Percentiles rank a stretch among this genome's conserved stretches.
Conservation (phyloP, 2,329 filamentous ascomycete genomes). For the Monascus ruber region DNA sequence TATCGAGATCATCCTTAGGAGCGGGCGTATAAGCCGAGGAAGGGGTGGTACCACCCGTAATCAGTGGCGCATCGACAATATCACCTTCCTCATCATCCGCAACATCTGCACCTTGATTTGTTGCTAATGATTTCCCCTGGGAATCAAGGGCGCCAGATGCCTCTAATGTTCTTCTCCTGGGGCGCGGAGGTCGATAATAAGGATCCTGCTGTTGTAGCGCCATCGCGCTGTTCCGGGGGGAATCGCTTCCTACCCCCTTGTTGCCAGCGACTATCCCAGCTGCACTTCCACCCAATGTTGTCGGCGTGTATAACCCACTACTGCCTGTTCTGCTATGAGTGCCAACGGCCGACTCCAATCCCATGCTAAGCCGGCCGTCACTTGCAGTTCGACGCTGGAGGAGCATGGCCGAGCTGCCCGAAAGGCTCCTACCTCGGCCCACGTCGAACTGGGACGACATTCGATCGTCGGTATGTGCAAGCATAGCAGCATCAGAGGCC, state of each 20-base stretch:
- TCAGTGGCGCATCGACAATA: conserved; percentile 26
- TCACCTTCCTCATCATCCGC: conserved; percentile 2
- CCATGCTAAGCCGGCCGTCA: conserved; percentile 38
- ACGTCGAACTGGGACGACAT: conserved; percentile 47
- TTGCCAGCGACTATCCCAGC: conserved; percentile 59
- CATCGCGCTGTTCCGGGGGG: conserved; percentile 31
- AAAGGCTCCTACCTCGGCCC: conserved; percentile 47
- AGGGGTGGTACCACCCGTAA: conserved; percentile 38
- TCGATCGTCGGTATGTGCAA: conserved; percentile 55
- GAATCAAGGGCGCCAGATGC: conserved; percentile 34
- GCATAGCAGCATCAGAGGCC: conserved; percentile 70
- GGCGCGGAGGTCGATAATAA: conserved; percentile 77
- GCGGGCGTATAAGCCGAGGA: conserved; percentile 43
- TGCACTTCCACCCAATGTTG: conserved; percentile 60
- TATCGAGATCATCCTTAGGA: conserved; percentile 43
- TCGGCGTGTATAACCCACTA: conserved; percentile 55
- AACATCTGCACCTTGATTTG: conserved; percentile 22
- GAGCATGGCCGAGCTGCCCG: conserved; percentile 51
- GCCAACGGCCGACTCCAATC: conserved; percentile 43
- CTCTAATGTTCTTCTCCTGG: conserved; percentile 55
- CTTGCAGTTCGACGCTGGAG: conserved; percentile 40
- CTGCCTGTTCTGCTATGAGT: conserved; percentile 44
- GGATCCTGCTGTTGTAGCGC: conserved; percentile 53
- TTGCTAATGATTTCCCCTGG: conserved; percentile 36
- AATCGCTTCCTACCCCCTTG: conserved; percentile 31